Conservation (phyloP, 164 flowering plant species). For the Macadamia tetraphylla region DNA sequence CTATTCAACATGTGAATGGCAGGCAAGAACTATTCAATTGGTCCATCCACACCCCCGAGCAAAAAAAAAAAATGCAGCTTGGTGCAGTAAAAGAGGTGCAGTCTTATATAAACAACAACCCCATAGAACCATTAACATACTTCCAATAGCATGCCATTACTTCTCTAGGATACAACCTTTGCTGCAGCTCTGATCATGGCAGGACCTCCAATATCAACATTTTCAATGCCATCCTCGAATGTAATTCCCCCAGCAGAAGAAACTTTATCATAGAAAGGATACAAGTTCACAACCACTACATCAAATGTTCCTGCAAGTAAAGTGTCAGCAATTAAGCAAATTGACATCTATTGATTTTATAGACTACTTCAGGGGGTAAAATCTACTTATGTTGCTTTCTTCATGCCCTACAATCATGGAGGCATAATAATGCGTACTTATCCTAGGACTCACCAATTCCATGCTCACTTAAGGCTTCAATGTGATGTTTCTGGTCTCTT, state of each 20-base stretch:
- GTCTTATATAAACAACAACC: neutral
- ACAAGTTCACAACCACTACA: constrained; percentile 89
- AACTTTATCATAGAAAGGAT: constrained; percentile 88
- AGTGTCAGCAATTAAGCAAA: neutral
- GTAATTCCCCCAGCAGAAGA: constrained; percentile 55
- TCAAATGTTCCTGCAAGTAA: constrained; percentile 71
- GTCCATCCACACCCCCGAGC: no score
- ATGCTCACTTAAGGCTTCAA: constrained; percentile 83
- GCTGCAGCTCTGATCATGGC: constrained; percentile 99
- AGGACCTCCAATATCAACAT: constrained; percentile 99
- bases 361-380: no score
- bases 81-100: no score
- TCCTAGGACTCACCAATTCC: constrained; percentile 64
- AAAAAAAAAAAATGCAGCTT: no score
- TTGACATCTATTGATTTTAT: neutral
- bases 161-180: constrained; percentile 43
- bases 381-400: neutral
- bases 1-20: no score
- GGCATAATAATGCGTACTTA: neutral
- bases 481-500: constrained; percentile 79
- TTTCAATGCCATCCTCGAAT: constrained; percentile 94
- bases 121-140: neutral
- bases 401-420: neutral
- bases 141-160: neutral
- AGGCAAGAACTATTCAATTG: no score